Evolutionary conservation across 2,329 filamentous ascomycete species (phyloP).

Genomic region (Sarocladiaceae sp.): DNA sequence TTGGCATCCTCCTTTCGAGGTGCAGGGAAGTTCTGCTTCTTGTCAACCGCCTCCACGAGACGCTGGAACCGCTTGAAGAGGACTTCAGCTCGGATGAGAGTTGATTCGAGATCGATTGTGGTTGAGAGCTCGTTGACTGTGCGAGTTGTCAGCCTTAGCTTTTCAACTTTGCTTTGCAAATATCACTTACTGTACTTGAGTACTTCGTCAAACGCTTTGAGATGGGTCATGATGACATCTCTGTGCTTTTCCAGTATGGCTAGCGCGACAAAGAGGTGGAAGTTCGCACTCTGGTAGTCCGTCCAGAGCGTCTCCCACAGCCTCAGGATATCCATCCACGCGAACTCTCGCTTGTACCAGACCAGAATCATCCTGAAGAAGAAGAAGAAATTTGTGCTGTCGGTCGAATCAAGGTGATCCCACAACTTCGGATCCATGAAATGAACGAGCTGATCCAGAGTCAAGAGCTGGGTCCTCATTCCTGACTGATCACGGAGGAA

Average conservation of each 20-base stretch:
- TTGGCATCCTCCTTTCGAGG: constrained; percentile 27
- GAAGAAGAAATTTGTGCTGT: constrained; percentile 99
- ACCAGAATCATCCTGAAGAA: constrained; percentile 99
- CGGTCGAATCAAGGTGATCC: constrained; percentile 79
- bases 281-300: constrained; percentile 81
- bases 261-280: constrained; percentile 90
- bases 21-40: constrained; percentile 78
- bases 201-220: constrained; percentile 94
- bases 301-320: constrained; percentile 96
- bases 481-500: constrained; percentile 94
- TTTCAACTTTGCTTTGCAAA: not conserved
- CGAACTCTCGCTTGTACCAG: constrained; percentile 98
- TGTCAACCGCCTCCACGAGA: constrained; percentile 86
- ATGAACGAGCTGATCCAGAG: constrained; percentile 90
- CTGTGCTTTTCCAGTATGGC: constrained; percentile 94
- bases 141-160: not conserved
- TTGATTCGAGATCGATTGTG: constrained; percentile 85
- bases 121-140: constrained; percentile 91
- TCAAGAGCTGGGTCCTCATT: constrained; percentile 87
- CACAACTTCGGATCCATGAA: constrained; percentile 96
- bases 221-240: constrained; percentile 92
- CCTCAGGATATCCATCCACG: constrained; percentile 79
- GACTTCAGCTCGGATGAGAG: constrained; percentile 80
- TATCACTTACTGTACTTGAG: constrained; percentile 78
- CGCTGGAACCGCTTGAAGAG: constrained; percentile 86